A percentile compares a stretch with the other conserved stretches of the same genome.
Conservation (phyloP, 2,329 filamentous ascomycete species). For the Ilyonectria sp. region DNA sequence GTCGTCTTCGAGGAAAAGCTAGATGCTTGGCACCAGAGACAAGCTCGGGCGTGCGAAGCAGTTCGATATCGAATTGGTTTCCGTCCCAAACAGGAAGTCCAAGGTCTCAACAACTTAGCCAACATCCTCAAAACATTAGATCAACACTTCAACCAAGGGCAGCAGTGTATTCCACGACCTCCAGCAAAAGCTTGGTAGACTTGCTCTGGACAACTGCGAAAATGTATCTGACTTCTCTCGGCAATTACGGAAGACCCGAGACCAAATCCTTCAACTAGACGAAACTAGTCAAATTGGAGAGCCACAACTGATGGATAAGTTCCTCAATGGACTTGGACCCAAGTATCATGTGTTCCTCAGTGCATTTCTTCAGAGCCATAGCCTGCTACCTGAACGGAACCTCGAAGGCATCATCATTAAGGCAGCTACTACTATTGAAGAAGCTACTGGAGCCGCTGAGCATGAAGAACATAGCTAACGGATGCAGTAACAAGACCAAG, state of each 20-base stretch:
- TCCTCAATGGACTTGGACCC: no score
- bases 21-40: neutral
- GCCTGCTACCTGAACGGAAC: no score
- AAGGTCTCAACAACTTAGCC: neutral
- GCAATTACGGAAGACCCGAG: neutral
- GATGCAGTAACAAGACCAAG: no score
- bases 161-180: neutral
- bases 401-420: no score
- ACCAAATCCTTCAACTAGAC: neutral
- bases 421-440: no score
- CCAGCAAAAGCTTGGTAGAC: neutral
- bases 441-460: no score
- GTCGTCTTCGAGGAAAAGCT: neutral
- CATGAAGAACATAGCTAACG: no score
- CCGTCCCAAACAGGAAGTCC: neutral
- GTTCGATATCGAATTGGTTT: conserved; percentile 1
- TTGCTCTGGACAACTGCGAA: neutral
- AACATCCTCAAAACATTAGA: neutral
- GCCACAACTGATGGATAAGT: no score
- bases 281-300: neutral
- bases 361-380: no score
- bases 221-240: neutral
- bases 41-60: neutral
- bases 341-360: no score
- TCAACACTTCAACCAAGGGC: neutral